phyloP scores from a whole-genome alignment of 768 basidiomycete genomes.

The Lentinula sp. region DNA sequence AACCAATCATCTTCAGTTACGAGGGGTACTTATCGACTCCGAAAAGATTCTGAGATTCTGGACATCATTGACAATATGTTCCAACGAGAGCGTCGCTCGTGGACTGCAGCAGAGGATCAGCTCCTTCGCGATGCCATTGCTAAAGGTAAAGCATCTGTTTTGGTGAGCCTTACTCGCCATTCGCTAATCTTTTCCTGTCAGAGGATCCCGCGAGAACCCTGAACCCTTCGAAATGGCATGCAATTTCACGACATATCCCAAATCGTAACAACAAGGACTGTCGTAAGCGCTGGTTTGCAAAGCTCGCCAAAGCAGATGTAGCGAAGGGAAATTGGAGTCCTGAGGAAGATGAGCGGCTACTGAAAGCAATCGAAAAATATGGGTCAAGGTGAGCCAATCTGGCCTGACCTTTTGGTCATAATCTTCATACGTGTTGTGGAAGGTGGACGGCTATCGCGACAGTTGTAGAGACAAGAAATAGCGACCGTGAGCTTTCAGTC shows the following conservation, averaged over 20 bases:
- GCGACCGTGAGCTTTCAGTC: conserved; percentile 13
- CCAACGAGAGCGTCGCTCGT: conserved; percentile 11
- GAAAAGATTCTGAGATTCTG: neutral
- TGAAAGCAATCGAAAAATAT: conserved; percentile 49
- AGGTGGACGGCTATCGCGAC: conserved; percentile 19
- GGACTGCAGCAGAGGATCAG: conserved; percentile 11
- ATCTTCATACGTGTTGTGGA: neutral
- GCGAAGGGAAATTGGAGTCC: conserved; percentile 58
- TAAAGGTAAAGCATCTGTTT: conserved; percentile 3
- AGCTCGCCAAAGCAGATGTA: conserved; percentile 49
- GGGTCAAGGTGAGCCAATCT: conserved; percentile 39
- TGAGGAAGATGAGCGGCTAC: conserved; percentile 52
- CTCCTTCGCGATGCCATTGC: conserved; percentile 12
- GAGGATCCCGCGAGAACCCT: conserved; percentile 8
- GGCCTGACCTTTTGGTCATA: neutral
- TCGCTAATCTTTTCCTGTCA: conserved; percentile 7
- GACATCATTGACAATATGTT: conserved; percentile 1
- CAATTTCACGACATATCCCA: conserved; percentile 15
- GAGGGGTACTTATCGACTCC: neutral
- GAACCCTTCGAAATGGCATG: conserved; percentile 11
- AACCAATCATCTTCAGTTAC: neutral
- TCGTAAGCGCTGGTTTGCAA: conserved; percentile 23
- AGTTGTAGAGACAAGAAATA: conserved; percentile 19
- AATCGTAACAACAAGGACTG: conserved; percentile 21
- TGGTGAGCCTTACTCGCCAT: neutral